Evolutionary conservation across 2,329 filamentous ascomycete species (phyloP).

Genomic region (Aurifilum marmelostoma): DNA sequence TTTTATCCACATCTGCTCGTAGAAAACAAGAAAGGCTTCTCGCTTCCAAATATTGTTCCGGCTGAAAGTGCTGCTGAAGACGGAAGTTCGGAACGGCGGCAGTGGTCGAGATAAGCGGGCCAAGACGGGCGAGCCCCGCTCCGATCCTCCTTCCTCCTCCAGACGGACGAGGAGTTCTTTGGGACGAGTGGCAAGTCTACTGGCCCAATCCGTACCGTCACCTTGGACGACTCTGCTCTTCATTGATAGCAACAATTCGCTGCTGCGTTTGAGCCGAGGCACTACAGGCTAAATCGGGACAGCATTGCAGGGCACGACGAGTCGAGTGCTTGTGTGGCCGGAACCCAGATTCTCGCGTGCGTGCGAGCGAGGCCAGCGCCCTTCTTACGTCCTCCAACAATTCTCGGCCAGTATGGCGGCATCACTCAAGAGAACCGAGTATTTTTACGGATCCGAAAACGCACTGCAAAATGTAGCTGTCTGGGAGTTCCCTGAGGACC

Average conservation of each 20-base stretch:
- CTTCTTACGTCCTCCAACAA: not conserved
- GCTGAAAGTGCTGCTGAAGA: not conserved
- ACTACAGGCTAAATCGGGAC: not conserved
- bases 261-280: not conserved
- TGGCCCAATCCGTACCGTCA: no score
- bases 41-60: not conserved
- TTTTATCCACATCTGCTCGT: no score
- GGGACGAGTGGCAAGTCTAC: not conserved
- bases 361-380: not conserved
- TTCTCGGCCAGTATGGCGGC: slow-evolving; percentile 9
- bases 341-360: not conserved
- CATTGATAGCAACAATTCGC: not conserved
- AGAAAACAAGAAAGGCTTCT: no score
- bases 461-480: slow-evolving; percentile 29
- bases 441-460: slow-evolving; percentile 24
- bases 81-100: slow-evolving; percentile 25
- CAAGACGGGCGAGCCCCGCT: slow-evolving; percentile 16
- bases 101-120: slow-evolving; percentile 26
- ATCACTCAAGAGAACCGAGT: slow-evolving; percentile 25
- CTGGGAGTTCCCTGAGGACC: slow-evolving; percentile 27
- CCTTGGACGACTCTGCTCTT: not conserved
- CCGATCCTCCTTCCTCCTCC: slow-evolving; percentile 1
- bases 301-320: not conserved
- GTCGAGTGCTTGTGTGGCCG: not conserved
- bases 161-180: not conserved